Percentiles rank a stretch among this genome's conserved stretches.
Conservation (phyloP, 2,329 filamentous ascomycete genomes). For the Aspergillus novoparasiticus region DNA sequence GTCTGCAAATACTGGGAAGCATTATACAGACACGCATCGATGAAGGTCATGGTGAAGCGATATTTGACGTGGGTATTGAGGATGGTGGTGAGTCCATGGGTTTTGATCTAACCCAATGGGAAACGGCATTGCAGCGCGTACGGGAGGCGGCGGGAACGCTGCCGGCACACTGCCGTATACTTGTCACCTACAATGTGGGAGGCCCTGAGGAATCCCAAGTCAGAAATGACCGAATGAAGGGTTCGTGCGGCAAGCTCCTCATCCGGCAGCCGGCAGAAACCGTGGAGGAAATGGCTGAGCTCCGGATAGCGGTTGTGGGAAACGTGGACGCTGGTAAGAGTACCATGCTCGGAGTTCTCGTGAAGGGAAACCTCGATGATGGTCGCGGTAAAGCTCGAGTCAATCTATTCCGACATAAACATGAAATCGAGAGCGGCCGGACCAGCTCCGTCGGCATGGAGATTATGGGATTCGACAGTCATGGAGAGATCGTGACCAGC, state of each 20-base stretch:
- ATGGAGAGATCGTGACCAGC: conserved; percentile 78
- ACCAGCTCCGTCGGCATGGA: conserved; percentile 98
- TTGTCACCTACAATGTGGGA: conserved; percentile 89
- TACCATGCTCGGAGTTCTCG: conserved; percentile 91
- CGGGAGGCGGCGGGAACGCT: conserved; percentile 64
- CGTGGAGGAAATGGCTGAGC: conserved; percentile 90
- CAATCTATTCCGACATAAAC: conserved; percentile 96
- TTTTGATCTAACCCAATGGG: conserved; percentile 75
- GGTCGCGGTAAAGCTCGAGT: conserved; percentile 90
- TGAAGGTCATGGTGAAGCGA: conserved; percentile 83
- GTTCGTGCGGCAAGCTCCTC: conserved; percentile 82
- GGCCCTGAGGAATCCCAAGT: conserved; percentile 72
- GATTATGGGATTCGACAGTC: conserved; percentile 94
- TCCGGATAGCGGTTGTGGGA: conserved; percentile 91
- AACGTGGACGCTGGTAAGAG: conserved; percentile 98
- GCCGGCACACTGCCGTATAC: conserved; percentile 74
- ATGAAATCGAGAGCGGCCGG: conserved; percentile 92
- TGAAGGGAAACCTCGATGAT: conserved; percentile 94
- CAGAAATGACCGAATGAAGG: conserved; percentile 67
- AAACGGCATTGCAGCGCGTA: conserved; percentile 68
- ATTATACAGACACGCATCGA: conserved; percentile 70
- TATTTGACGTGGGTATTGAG: conserved; percentile 92
- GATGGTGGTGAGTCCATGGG: conserved; percentile 84
- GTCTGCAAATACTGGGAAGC: conserved; percentile 63
- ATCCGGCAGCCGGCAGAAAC: conserved; percentile 73